Evolutionary conservation across 2,329 filamentous ascomycete genomes (phyloP), one percentile per base, ranked within the genome.

Genomic region (Colletotrichum tabaci): DNA sequence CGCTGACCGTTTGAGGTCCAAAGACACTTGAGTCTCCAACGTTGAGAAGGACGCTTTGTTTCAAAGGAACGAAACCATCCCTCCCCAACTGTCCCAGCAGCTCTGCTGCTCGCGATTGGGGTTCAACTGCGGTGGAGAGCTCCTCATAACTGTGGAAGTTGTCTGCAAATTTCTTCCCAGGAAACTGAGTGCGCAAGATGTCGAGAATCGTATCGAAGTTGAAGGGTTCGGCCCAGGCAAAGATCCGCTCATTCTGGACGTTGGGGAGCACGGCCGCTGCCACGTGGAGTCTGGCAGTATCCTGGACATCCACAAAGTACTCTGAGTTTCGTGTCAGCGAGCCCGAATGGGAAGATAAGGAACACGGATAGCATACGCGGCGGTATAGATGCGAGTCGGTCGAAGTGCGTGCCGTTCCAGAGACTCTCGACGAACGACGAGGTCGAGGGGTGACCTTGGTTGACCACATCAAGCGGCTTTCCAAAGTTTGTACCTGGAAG

Each of bases 261-360:
- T 82, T 79, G 0, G 82, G 79, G 30, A 87, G 80, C 0, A 89
- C 79, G 8, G 87, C 79, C 0, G 85, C 88, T 2, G 86, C 84
- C 3, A 90, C 80, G 50, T 90, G 88, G 0, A 91, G 77, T 0
- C 84, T 79, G 0, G 87, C 88, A 3, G 76, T 77, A 62, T 90
- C 88, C 16, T 84, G 79, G 0, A 87, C 83, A 73, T 88, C 80
- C 40, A 88, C 79, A 75, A 79, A 84, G 76, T 84, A 81, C 76
- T 81, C 84, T 88, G 35, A 1, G 2, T 3, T 23, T 7, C 26
- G 2, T 26, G 16, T 66, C 16, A 26, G 53, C 8, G 2, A 16
- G 30, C 1, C 23, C 2, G 5, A 7, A 15, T 23, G 5, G 12
- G 4, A 15, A 15, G 7, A 0, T 1, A 4, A 1, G 3, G 10